These are phyloP conservation scores for Mycotypha africana DNA, from an alignment of 371 early-diverging fungal genomes.

Conservation along the genomic window DNA sequence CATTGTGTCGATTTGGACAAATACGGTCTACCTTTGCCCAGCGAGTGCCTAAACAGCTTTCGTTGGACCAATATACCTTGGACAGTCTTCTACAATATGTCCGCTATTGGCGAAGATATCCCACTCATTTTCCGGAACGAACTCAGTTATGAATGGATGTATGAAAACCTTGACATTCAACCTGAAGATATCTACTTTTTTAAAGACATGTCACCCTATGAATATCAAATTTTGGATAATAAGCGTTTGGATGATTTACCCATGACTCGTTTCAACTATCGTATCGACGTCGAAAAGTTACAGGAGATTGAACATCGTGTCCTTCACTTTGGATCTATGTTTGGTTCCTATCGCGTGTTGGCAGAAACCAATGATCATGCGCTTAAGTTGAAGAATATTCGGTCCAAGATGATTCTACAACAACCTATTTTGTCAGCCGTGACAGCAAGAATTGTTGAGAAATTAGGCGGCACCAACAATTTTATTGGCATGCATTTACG, in stretches of 20 bases:
- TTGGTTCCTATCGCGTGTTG: conserved; percentile 50
- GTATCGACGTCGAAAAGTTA: conserved; percentile 37
- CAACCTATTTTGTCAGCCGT: conserved; percentile 45
- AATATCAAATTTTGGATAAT: conserved; percentile 48
- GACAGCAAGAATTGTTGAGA: conserved; percentile 31
- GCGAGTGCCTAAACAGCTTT: conserved; percentile 55
- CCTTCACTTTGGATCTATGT: conserved; percentile 54
- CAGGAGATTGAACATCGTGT: conserved; percentile 37
- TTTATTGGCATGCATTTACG: conserved; percentile 54
- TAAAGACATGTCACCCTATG: conserved; percentile 48
- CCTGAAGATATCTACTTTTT: conserved; percentile 39
- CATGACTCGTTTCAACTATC: conserved; percentile 37
- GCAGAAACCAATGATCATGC: conserved; percentile 39
- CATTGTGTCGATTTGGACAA: conserved; percentile 35
- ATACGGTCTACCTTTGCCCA: conserved; percentile 37
- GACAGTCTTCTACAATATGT: conserved; percentile 47
- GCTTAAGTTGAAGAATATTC: conserved; percentile 26
- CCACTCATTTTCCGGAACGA: conserved; percentile 33
- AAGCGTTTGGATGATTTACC: conserved; percentile 27
- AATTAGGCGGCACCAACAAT: conserved; percentile 36
- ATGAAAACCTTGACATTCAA: conserved; percentile 9
- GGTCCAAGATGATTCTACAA: conserved; percentile 43
- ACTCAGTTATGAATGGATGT: conserved; percentile 38
- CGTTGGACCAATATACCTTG: conserved; percentile 54
- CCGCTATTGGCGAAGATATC: conserved; percentile 27